These are phyloP conservation scores for Musa acuminata DNA, from an alignment of 176 grass and related monocot genomes.

Conservation along the genomic window DNA sequence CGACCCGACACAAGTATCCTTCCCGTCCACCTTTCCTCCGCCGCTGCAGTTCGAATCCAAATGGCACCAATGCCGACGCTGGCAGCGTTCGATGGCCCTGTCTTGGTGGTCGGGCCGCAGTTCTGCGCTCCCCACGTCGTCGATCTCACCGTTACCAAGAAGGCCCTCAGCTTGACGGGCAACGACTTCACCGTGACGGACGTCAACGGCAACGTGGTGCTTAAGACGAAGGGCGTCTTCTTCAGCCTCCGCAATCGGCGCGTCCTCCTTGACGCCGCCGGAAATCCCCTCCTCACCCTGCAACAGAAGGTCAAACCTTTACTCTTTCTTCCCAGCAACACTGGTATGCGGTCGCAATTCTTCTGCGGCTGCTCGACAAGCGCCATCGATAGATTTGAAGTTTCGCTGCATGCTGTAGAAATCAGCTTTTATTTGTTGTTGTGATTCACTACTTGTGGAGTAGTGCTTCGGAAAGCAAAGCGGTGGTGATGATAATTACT, in stretches of 20 bases:
- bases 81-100: not conserved
- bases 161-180: constrained; percentile 30
- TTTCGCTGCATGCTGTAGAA: too few relatives aligned
- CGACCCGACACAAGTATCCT: too few relatives aligned
- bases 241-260: constrained; percentile 29
- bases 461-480: too few relatives aligned
- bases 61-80: not conserved
- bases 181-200: constrained; percentile 49
- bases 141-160: constrained; percentile 41
- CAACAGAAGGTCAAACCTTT: constrained; percentile 5
- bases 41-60: too few relatives aligned
- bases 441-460: too few relatives aligned
- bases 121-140: constrained; percentile 33
- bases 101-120: constrained; percentile 31
- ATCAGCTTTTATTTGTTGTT: not conserved
- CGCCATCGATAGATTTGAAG: too few relatives aligned
- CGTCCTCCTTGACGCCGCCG: constrained; percentile 34
- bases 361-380: too few relatives aligned
- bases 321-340: too few relatives aligned
- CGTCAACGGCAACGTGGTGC: constrained; percentile 19
- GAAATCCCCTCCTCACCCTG: constrained; percentile 34
- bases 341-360: not conserved
- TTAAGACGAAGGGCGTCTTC: constrained; percentile 35
- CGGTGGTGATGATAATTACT: not conserved
- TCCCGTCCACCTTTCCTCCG: too few relatives aligned